A percentile compares a stretch with the other conserved stretches of the same genome.
Conservation (phyloP, 1,139 yeast genomes). For the Geotrichum reessii region DNA sequence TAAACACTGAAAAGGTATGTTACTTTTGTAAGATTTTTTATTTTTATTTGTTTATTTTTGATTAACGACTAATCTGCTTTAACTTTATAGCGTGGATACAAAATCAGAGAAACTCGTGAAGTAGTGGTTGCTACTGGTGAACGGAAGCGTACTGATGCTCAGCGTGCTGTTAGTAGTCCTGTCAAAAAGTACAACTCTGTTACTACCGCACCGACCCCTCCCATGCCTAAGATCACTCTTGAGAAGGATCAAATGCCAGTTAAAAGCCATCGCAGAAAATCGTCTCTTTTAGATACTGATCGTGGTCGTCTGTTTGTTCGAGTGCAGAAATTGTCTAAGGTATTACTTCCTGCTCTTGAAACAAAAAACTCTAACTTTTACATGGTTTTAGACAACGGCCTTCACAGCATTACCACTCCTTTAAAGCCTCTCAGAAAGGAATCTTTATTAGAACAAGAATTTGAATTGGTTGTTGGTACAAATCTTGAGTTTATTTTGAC, state of each 20-base stretch:
- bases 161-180: constrained; percentile 26
- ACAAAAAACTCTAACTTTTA: constrained; percentile 59
- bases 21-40: too few species aligned
- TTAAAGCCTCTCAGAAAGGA: constrained; percentile 44
- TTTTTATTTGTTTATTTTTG: too few species aligned
- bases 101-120: constrained; percentile 32
- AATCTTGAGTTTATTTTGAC: constrained; percentile 68
- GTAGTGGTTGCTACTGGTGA: constrained; percentile 32
- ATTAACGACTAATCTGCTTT: not conserved
- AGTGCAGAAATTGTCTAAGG: constrained; percentile 52
- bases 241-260: constrained; percentile 19
- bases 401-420: constrained; percentile 77
- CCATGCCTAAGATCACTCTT: constrained; percentile 16
- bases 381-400: constrained; percentile 80
- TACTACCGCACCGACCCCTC: constrained; percentile 10
- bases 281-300: constrained; percentile 36
- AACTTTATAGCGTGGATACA: constrained; percentile 32
- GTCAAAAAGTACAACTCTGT: constrained; percentile 22
- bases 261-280: constrained; percentile 11
- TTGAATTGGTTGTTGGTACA: constrained; percentile 69
- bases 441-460: constrained; percentile 66
- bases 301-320: constrained; percentile 70
- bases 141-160: constrained; percentile 13
- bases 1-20: constrained; percentile 30
- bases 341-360: constrained; percentile 50